These are phyloP conservation scores for Pseudogymnoascus sp. DNA, from an alignment of 2,329 filamentous ascomycete species.

Conservation along the genomic window DNA sequence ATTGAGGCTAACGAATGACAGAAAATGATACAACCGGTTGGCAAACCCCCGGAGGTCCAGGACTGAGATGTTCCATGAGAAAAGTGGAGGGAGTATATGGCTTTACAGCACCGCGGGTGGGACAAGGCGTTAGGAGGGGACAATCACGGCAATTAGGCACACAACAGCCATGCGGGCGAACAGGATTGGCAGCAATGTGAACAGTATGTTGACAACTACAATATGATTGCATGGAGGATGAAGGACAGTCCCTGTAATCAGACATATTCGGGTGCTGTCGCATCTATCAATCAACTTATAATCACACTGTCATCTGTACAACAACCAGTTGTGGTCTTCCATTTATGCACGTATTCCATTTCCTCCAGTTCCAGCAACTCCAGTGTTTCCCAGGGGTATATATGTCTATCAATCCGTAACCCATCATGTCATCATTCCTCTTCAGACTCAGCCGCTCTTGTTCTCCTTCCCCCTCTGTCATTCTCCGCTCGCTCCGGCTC, in stretches of 20 bases:
- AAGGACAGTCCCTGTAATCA: not conserved
- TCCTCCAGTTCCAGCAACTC: not conserved
- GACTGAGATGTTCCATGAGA: conserved; percentile 25
- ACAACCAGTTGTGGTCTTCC: not conserved
- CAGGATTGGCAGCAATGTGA: not conserved
- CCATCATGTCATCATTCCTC: conserved; percentile 11
- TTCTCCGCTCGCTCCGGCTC: conserved; percentile 19
- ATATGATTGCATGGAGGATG: not conserved
- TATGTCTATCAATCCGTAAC: not conserved
- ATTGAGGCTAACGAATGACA: conserved; percentile 24
- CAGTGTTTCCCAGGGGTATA: not conserved
- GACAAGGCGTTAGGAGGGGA: not conserved
- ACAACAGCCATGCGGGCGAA: not conserved
- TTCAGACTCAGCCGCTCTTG: conserved; percentile 15
- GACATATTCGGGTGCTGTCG: not conserved
- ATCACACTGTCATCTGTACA: not conserved
- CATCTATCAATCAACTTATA: not conserved
- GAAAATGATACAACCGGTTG: conserved; percentile 64
- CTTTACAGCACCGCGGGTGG: not conserved
- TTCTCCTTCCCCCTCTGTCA: conserved; percentile 22
- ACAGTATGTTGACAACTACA: not conserved
- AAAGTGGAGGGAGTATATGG: not conserved
- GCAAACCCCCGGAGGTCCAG: conserved; percentile 55
- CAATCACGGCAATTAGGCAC: not conserved
- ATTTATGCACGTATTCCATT: not conserved